Evolutionary conservation across 1,284 basidiomycete species (phyloP), one percentile per base, ranked within the genome.

Genomic region (Megacollybia platyphylla): DNA sequence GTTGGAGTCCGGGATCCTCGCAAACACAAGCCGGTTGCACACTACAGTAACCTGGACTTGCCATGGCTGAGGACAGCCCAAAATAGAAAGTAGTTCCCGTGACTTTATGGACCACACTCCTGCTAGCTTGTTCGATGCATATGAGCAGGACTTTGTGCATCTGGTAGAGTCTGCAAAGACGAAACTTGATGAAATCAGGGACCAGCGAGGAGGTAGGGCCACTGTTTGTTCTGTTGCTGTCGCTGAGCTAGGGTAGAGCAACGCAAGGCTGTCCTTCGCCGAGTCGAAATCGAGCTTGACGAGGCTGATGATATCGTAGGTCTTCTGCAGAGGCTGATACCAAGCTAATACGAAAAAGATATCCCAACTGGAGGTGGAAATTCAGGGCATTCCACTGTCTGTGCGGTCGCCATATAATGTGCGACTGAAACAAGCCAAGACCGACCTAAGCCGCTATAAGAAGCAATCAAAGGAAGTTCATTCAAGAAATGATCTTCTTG

Each of bases 351-450:
- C 17, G 11, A 36, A 40, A 5, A 52, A 94, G 91, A 76, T 96
- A 50, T 90, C 89, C 28, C 96, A 99, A 75, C 97, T 99, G 94
- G 93, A 97, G 63, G 87, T 98, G 48, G 96, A 99, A 65, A 83
- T 96, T n/a, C 91, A 93, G 56, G 86, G 87, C 7, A 93, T 97
- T 59, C 92, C 93, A 0, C 81, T 87, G 54, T 85, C 85, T 27
- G 70, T 92, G 51, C 76, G 82, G 40, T 62, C 76, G 0, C 74
- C 77, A 46, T 90, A 91, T 59, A 78, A 83, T 44, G 57, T 71
- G 18, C 79, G 88, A 48, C 74, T 93, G 40, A 70, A 75, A 43
- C 64, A 73, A 9, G 77, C 85, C 48, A 91, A 90, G 58, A 57
- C 71, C 2, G 79, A 82, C 42, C 69, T 97, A 5, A 65, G 75